A percentile compares a stretch with the other conserved stretches of the same genome.
Conservation (phyloP, 2,329 filamentous ascomycete genomes). For the Penicillium sp. region DNA sequence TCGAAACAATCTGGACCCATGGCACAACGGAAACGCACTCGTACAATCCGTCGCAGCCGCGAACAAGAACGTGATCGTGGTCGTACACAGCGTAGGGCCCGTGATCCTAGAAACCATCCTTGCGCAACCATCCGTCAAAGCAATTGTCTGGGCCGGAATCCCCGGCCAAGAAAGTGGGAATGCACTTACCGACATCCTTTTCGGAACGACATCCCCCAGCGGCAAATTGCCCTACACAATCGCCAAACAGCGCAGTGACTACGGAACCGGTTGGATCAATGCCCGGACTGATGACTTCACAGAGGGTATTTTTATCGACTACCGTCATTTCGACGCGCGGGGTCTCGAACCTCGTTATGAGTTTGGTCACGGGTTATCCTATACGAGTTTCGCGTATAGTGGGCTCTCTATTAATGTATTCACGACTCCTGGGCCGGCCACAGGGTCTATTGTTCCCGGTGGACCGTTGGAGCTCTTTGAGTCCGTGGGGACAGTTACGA, state of each 20-base stretch:
- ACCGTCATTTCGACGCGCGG: conserved; percentile 58
- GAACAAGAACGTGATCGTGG: conserved; percentile 66
- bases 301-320: conserved; percentile 59
- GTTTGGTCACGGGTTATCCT: conserved; percentile 62
- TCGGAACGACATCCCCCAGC: conserved; percentile 47
- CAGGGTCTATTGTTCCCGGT: conserved; percentile 29
- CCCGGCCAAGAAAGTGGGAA: conserved; percentile 61
- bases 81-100: conserved; percentile 67
- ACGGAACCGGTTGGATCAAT: conserved; percentile 34
- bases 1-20: conserved; percentile 53
- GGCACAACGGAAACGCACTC: conserved; percentile 50
- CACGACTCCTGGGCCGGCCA: conserved; percentile 40
- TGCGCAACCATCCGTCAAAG: conserved; percentile 67
- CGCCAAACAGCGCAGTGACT: conserved; percentile 58
- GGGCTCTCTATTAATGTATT: conserved; percentile 53
- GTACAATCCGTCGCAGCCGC: conserved; percentile 60
- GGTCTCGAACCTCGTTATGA: conserved; percentile 58
- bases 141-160: conserved; percentile 66
- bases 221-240: conserved; percentile 69
- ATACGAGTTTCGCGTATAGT: conserved; percentile 58
- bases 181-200: conserved; percentile 51
- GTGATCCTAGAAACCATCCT: conserved; percentile 65
- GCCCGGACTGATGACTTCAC: conserved; percentile 46
- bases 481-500: conserved; percentile 15
- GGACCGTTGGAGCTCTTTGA: conserved; percentile 62